Percentiles rank a stretch among this genome's conserved stretches.
phyloP scores from a whole-genome alignment of 257 asterid genomes.

The Nicotiana attenuata region DNA sequence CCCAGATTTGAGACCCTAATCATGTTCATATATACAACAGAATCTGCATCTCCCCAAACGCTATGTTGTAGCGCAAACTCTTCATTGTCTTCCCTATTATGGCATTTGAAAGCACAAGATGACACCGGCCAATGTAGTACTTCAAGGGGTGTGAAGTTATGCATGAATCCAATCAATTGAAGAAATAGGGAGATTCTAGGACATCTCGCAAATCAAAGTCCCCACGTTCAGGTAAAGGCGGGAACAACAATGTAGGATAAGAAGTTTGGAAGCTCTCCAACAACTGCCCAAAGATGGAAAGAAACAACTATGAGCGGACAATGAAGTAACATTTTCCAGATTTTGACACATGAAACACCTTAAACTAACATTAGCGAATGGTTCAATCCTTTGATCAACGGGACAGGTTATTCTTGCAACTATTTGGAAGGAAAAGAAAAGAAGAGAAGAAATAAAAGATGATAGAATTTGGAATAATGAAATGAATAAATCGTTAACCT shows the following conservation, averaged over 20 bases:
- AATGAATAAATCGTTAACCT: background rate
- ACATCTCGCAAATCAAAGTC: conserved; percentile 79
- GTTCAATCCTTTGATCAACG: background rate
- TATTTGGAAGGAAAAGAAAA: background rate
- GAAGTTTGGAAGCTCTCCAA: conserved; percentile 68
- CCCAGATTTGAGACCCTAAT: background rate
- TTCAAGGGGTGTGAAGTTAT: background rate
- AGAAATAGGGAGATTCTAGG: conserved; percentile 77
- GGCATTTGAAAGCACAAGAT: background rate
- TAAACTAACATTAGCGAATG: background rate
- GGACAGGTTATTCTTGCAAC: background rate
- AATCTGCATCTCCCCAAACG: background rate
- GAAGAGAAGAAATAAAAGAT: background rate
- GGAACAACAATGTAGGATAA: conserved; percentile 73
- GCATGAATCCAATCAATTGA: conserved; percentile 44
- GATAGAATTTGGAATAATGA: background rate
- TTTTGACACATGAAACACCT: background rate
- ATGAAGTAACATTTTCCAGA: background rate
- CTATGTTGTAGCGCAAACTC: background rate
- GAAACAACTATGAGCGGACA: background rate
- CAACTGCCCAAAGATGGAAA: conserved; percentile 46
- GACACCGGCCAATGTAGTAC: background rate
- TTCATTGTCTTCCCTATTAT: too few relatives aligned
- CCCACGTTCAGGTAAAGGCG: conserved; percentile 89
- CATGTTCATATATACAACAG: background rate